Evolutionary conservation across 2,329 filamentous ascomycete genomes (phyloP), one percentile per base, ranked within the genome.

Genomic region (Trichophyton schoenleinii): DNA sequence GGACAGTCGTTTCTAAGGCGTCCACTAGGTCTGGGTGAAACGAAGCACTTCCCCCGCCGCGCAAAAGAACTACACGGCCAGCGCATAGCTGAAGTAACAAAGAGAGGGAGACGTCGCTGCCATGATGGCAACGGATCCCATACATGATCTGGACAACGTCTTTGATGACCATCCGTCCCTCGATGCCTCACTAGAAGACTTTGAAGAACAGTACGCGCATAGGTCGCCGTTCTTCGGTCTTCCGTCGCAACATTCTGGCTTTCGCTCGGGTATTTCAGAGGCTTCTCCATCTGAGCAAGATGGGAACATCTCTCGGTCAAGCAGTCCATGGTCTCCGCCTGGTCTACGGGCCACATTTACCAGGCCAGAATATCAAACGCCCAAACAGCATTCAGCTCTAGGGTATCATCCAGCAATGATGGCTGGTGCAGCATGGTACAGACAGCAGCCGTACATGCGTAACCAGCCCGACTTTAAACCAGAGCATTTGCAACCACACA

Each of bases 311-410:
- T 77, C 77, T 59, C 74, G 76, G 5, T 15, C 58, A 25, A 64
- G 62, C 22, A 79, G 80, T 57, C 82, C 82, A 36, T 87, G 83
- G 83, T 85, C 83, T 60, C 85, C 85, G 46, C 85, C 85, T 1
- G 83, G 83, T 11, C 85, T 84, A 78, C 25, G 52, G 9, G 52
- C 22, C 8, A 55, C 52, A 1, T 55, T 55, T 15, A 28, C 28
- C 15, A 78, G 82, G 63, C 70, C 72, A 31, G 62, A 58, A 7
- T 49, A 61, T 15, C 74, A 79, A 67, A 71, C 74, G 60, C 73
- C 44, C 2, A 59, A 36, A 8, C 60, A 44, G 28, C 70, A 67
- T 67, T 65, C 70, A 63, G 13, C 52, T 55, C 28, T 18, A 6
- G 52, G 52, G 25, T 55, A 55, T 20, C 70, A 71, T 25, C 60